Base-by-base conservation (phyloP, 768 basidiomycete genomes). In the Hygrocybe punicea region DNA sequence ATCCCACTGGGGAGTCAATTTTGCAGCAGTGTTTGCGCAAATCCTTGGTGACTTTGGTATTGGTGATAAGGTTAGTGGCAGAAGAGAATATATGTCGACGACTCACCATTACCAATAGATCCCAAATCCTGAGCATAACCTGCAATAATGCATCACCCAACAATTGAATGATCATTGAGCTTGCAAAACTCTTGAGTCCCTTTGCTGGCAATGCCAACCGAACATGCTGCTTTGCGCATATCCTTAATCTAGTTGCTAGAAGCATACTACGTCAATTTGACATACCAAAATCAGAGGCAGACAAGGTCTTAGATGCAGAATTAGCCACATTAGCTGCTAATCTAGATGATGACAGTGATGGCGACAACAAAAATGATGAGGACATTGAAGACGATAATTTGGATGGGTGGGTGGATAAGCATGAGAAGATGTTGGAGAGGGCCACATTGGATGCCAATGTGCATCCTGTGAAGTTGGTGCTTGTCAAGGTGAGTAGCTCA, bases 81-180 rank as follows among this genome's bases (percentile, higher is more conserved):
- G 10, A 51, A 29, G 14, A 44, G 19, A 23, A 25, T 48, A 59
- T 29, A 29, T 29, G 29, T 29, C 8, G 29, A 29, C 29, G 29
- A 29, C 29, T 29, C 29, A 55, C 17, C 48, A 34, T 37, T 39
- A 24, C 39, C 17, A n/a, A 4, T 48, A 29, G 29, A 29, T 13
- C 46, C 1, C 33, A 71, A 71, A 59, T 75, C 14, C 62, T 76
- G 3, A 62, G 67, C 13, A 53, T 77, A 4, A 75, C 68, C 3
- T 69, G 65, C 40, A 69, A 78, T 56, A 78, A 78, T 59, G 73
- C 73, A 2, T 61, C 63, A 0, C 55, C 58, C 6, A 79, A 79
- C 51, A 68, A 74, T 55, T 59, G 47, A 0, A 76, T 80, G 71
- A 64, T 73, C 0, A 48, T 58, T 0, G 42, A 62, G 23, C 68